Conservation (phyloP, 768 basidiomycete genomes). For the Mycena alexandri region DNA sequence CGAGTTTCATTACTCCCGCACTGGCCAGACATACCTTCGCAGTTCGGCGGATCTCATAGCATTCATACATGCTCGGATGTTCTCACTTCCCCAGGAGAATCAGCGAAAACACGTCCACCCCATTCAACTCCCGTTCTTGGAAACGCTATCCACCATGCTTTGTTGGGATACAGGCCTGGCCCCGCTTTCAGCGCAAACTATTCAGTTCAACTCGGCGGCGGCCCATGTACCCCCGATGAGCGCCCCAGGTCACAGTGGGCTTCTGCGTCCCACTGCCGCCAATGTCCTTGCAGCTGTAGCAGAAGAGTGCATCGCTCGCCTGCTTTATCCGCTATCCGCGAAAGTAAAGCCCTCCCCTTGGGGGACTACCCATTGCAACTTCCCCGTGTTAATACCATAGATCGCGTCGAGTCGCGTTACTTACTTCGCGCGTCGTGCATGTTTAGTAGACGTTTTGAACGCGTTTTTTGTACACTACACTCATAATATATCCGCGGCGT, state of each 20-base stretch:
- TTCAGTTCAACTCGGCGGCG: background rate
- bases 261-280: constrained; percentile 18
- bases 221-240: background rate
- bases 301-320: constrained; percentile 17
- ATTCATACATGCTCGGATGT: constrained; percentile 14
- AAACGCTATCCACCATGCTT: constrained; percentile 13
- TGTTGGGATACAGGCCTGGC: constrained; percentile 17
- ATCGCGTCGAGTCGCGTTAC: constrained; percentile 10
- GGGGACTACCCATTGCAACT: too few relatives aligned
- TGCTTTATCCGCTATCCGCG: constrained; percentile 13
- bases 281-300: constrained; percentile 23
- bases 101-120: constrained; percentile 9
- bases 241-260: background rate
- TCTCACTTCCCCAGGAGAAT: constrained; percentile 6
- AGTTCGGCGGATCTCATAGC: constrained; percentile 26
- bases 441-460: constrained; percentile 13
- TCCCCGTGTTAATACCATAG: background rate
- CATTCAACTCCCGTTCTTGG: constrained; percentile 13
- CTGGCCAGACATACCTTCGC: constrained; percentile 22
- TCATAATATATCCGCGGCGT: background rate
- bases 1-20: constrained; percentile 16
- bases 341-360: background rate
- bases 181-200: background rate
- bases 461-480: constrained; percentile 19
- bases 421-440: constrained; percentile 11